Percentiles rank a stretch among this genome's conserved stretches.
These are phyloP conservation scores for Dendrocalamus latiflorus DNA, from an alignment of 202 grass and related monocot genomes.

Conservation along the genomic window DNA sequence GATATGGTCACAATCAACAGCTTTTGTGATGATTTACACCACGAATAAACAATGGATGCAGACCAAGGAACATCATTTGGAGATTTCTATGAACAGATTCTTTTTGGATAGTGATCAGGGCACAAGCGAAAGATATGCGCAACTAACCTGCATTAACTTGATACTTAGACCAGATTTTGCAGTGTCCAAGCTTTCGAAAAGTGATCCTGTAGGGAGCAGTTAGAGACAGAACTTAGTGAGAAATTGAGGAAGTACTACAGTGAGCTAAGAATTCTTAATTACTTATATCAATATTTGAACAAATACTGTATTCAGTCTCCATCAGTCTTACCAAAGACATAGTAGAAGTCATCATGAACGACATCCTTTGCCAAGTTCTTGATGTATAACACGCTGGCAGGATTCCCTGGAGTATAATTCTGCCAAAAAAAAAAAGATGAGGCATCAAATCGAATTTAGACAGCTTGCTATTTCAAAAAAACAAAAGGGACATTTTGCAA, in stretches of 20 bases:
- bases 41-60: not conserved
- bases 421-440: conserved; percentile 17
- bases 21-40: not conserved
- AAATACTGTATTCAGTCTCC: not conserved
- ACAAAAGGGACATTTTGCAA: not conserved
- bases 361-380: conserved; percentile 96
- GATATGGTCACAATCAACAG: not conserved
- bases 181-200: conserved; percentile 65
- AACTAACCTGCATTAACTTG: conserved; percentile 91
- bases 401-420: conserved; percentile 89
- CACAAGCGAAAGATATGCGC: not conserved
- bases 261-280: conserved; percentile 16
- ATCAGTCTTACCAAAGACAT: conserved; percentile 64
- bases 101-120: not conserved
- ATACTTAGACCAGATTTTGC: conserved; percentile 58
- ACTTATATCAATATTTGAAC: not conserved
- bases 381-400: conserved; percentile 72
- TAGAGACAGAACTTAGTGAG: not conserved
- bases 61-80: not conserved
- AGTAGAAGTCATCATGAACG: conserved; percentile 82
- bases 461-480: not conserved
- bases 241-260: conserved; percentile 1
- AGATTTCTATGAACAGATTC: not conserved
- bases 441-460: not conserved
- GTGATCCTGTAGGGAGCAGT: conserved; percentile 48